Evolutionary conservation across 1,139 yeast species (phyloP), one percentile per base, ranked within the genome.

Genomic region (Pichia kudriavzevii): DNA sequence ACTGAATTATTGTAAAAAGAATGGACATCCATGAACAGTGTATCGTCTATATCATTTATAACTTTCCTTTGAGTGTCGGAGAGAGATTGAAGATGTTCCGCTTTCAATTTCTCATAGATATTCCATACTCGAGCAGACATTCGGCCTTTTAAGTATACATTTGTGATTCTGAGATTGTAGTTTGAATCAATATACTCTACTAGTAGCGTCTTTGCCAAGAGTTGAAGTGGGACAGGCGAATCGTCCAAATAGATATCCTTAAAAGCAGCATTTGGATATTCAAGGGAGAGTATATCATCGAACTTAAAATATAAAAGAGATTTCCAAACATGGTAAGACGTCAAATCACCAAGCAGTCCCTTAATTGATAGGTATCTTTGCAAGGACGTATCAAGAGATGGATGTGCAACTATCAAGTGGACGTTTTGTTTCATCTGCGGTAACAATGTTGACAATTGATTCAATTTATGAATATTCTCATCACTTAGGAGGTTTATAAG

Each of bases 71-170:
- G 46, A 8, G 46, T 38, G 22, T 59, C 53, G 10, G 48, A 32
- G 28, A 60, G 42, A 5, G 46, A 35, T 24, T 48, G 50, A n/a
- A 58, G 35, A 34, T 60, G 57, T 12, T 48, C 48, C 7, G 52
- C 44, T 28, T 47, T 49, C 5, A 55, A 39, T 22, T 45, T 49
- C 21, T 55, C 49, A 36, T 46, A 61, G 4, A 64, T 56, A 12
- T 61, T 59, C 26, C 66, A 62, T 25, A 74, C 58, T 22, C 58
- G 56, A 15, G 55, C 47, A 0, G 79, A 67, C 15, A 56, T 53
- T 9, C 53, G 50, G 2, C 81, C 81, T 43, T 72, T 69, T 11
- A 72, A 59, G 9, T 66, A 47, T 1, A 53, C 41, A 39, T 62
- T 58, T 9, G 67, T 68, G 15, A 72, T 45, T 35, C 60, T 46